Evolutionary conservation across 2,329 filamentous ascomycete genomes (phyloP), one percentile per base, ranked within the genome.

Genomic region (Lithohypha guttulata): DNA sequence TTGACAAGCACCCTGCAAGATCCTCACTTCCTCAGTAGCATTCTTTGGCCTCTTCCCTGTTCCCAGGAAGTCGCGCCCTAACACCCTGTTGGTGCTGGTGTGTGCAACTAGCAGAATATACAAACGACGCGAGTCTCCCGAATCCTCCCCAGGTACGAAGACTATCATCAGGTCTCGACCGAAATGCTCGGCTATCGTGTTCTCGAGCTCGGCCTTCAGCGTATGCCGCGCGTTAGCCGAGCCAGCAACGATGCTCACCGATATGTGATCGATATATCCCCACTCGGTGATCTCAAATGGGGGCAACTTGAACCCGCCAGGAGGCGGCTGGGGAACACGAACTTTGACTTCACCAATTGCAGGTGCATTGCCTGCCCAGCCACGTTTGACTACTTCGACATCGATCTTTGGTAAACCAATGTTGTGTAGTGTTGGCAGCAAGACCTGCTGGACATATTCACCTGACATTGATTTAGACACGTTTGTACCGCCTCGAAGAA

Each of bases 401-500:
- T 54, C 51, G 28, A 76, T 61, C 3, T 42, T 47, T 2, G 70
- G 68, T 10, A 76, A 56, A 4, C 72, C 71, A 22, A 77, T 60
- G 20, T 52, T 57, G 2, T 57, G 44, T 15, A 77, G 63, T 41
- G 68, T 70, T 0, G 74, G 74, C 2, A 70, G 50, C 4, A 78
- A 60, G 3, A 77, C 72, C 49, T 75, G 66, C 2, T 56, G 44
- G 7, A 73, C 57, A 48, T 77, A 77, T 34, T 78, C 74, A 50
- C 63, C 65, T 2, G 69, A 72, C 6, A 48, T 48, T 6, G 41
- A 42, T 26, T 47, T 49, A 1, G 66, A 66, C 2, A 72, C 68
- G 47, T 77, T 77, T 0, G 74, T 78, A 6, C 74, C 74, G 4
- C 75, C 75, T 6, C 58, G 66, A 23, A 78, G 64, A 2, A 53